phyloP scores from a whole-genome alignment of 2,329 filamentous ascomycete genomes.

The Talaromyces sp. region DNA sequence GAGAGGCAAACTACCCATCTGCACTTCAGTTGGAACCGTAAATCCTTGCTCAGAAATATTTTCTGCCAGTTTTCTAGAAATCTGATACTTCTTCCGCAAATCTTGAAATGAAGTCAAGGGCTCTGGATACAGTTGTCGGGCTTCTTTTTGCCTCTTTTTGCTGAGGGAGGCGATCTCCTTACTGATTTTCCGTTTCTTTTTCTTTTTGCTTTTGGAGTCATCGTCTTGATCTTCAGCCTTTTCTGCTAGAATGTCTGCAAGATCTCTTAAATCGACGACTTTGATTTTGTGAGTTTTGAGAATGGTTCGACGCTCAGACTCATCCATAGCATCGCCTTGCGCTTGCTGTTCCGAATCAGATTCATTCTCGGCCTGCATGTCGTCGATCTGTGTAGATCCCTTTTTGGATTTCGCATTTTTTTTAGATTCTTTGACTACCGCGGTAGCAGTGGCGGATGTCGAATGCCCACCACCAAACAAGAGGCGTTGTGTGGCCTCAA shows the following conservation, averaged over 20 bases:
- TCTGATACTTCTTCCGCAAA: slow-evolving; percentile 66
- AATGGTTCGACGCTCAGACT: slow-evolving; percentile 70
- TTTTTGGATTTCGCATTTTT: slow-evolving; percentile 20
- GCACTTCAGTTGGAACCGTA: slow-evolving; percentile 84
- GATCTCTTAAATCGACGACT: slow-evolving; percentile 67
- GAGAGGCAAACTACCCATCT: slow-evolving; percentile 79
- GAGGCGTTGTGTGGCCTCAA: slow-evolving; percentile 29
- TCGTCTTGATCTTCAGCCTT: slow-evolving; percentile 19
- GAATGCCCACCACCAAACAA: slow-evolving; percentile 34
- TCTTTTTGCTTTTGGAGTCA: slow-evolving; percentile 33
- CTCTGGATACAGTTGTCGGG: slow-evolving; percentile 66
- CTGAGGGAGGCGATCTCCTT: slow-evolving; percentile 52
- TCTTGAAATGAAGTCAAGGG: slow-evolving; percentile 75
- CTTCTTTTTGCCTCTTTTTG: slow-evolving; percentile 50
- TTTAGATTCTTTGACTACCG: slow-evolving; percentile 17
- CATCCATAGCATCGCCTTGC: slow-evolving; percentile 47
- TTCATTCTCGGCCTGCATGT: slow-evolving; percentile 19
- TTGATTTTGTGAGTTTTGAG: slow-evolving; percentile 81
- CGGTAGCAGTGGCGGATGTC: neutral
- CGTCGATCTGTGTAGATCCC: slow-evolving; percentile 7
- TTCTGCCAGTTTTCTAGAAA: slow-evolving; percentile 68
- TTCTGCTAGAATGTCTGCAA: slow-evolving; percentile 33
- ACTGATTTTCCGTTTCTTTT: slow-evolving; percentile 51
- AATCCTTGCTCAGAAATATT: slow-evolving; percentile 87
- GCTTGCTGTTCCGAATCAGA: slow-evolving; percentile 21